Evolutionary conservation across 148 eudicot species (phyloP).

Genomic region (Cornus suecica): DNA sequence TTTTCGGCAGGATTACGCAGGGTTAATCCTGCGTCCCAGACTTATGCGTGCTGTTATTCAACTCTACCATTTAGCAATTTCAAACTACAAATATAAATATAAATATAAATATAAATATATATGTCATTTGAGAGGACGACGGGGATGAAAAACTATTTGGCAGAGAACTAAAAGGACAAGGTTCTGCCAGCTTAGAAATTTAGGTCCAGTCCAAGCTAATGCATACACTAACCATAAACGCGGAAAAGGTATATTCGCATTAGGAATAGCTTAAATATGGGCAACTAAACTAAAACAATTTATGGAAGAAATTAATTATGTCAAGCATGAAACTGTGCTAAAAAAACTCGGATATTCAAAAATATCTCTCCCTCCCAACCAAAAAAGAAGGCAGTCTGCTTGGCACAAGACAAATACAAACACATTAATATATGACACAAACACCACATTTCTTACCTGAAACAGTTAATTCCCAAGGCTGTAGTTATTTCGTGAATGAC

Average conservation of each 20-base stretch:
- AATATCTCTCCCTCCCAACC: background rate
- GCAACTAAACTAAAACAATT: background rate
- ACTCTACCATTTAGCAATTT: no score
- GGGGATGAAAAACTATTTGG: no score
- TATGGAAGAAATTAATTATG: no score
- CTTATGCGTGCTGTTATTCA: no score
- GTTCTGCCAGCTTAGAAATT: background rate
- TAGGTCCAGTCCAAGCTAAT: background rate
- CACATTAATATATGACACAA: background rate
- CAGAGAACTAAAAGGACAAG: background rate
- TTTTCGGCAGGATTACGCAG: no score
- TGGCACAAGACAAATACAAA: no score
- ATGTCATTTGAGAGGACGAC: no score
- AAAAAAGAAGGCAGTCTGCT: background rate
- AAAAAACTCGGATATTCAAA: no score
- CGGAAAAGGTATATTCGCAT: background rate
- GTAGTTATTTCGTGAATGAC: conserved; percentile 81
- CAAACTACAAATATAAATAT: no score
- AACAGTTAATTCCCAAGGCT: conserved; percentile 81
- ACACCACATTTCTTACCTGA: conserved; percentile 49
- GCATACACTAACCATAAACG: background rate
- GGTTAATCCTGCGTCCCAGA: no score
- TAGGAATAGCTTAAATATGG: background rate
- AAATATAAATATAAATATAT: no score
- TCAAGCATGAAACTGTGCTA: no score